phyloP scores from a whole-genome alignment of 495 filamentous ascomycete species.

The Talaromyces stipitatus region DNA sequence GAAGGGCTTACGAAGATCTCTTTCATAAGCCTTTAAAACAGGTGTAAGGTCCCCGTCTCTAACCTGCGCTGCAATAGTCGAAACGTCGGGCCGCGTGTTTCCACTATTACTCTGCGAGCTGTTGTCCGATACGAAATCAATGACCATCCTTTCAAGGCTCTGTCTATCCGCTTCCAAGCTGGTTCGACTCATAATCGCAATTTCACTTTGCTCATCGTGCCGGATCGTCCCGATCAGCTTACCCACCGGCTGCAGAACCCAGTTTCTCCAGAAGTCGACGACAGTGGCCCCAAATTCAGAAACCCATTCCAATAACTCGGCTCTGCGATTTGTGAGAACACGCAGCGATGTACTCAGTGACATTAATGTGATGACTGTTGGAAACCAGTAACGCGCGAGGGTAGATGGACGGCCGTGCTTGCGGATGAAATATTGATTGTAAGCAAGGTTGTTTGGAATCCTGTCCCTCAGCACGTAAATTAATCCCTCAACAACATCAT shows the following conservation, averaged over 20 bases:
- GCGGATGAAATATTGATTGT: slow-evolving; percentile 39
- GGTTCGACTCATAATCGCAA: slow-evolving; percentile 89
- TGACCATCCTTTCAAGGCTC: slow-evolving; percentile 93
- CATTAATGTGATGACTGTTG: slow-evolving; percentile 49
- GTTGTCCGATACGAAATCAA: slow-evolving; percentile 84
- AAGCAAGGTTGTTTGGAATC: slow-evolving; percentile 49
- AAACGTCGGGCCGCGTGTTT: slow-evolving; percentile 46
- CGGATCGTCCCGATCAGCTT: slow-evolving; percentile 87
- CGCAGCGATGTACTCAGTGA: slow-evolving; percentile 76
- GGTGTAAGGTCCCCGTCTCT: slow-evolving; percentile 89
- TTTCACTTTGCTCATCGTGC: slow-evolving; percentile 82
- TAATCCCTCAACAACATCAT: slow-evolving; percentile 58
- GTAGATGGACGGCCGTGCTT: slow-evolving; percentile 67
- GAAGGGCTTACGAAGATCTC: slow-evolving; percentile 72
- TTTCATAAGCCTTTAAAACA: slow-evolving; percentile 82
- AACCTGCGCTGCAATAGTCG: slow-evolving; percentile 65
- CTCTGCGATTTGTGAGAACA: slow-evolving; percentile 61
- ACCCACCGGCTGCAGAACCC: slow-evolving; percentile 77
- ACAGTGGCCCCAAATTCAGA: slow-evolving; percentile 64
- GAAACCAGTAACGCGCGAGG: slow-evolving; percentile 85
- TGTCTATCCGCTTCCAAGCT: slow-evolving; percentile 82
- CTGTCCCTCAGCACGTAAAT: slow-evolving; percentile 52
- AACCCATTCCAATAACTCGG: slow-evolving; percentile 70
- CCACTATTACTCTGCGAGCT: slow-evolving; percentile 40
- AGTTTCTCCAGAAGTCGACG: slow-evolving; percentile 89